Evolutionary conservation across 176 grass and related monocot genomes (phyloP).

Genomic region (Hordeum marinum): DNA sequence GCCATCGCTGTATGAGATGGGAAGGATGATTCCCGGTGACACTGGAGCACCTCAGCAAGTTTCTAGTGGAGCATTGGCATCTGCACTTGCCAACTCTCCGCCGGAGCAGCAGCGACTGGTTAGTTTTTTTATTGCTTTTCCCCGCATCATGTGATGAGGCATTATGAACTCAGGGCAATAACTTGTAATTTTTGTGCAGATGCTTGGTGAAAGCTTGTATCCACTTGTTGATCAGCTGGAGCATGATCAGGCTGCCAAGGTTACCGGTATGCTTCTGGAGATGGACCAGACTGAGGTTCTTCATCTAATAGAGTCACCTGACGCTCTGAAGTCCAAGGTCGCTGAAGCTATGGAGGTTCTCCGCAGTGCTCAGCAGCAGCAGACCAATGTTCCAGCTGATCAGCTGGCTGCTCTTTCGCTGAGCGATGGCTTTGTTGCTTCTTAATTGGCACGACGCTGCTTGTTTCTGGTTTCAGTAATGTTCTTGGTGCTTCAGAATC

Average conservation of each 20-base stretch:
- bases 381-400: slow-evolving; percentile 22
- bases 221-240: slow-evolving; percentile 60
- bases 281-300: slow-evolving; percentile 72
- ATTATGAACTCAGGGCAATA: neutral
- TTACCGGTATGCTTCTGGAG: slow-evolving; percentile 70
- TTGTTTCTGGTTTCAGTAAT: neutral
- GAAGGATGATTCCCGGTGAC: slow-evolving; percentile 37
- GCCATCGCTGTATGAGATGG: slow-evolving; percentile 59
- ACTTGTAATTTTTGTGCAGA: slow-evolving; percentile 32
- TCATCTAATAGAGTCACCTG: slow-evolving; percentile 57
- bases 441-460: neutral
- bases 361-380: slow-evolving; percentile 42
- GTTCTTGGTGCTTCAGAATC: neutral
- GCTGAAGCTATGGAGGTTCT: slow-evolving; percentile 68
- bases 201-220: slow-evolving; percentile 61
- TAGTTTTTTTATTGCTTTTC: neutral
- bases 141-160: neutral
- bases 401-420: slow-evolving; percentile 39
- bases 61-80: slow-evolving; percentile 39
- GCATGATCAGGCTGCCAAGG: slow-evolving; percentile 55
- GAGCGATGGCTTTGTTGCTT: slow-evolving; percentile 22
- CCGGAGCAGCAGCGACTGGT: slow-evolving; percentile 62
- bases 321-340: slow-evolving; percentile 60
- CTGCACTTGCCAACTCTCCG: slow-evolving; percentile 52
- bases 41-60: slow-evolving; percentile 25